phyloP scores from a whole-genome alignment of 176 grass and related monocot species.

The Avena sativa region DNA sequence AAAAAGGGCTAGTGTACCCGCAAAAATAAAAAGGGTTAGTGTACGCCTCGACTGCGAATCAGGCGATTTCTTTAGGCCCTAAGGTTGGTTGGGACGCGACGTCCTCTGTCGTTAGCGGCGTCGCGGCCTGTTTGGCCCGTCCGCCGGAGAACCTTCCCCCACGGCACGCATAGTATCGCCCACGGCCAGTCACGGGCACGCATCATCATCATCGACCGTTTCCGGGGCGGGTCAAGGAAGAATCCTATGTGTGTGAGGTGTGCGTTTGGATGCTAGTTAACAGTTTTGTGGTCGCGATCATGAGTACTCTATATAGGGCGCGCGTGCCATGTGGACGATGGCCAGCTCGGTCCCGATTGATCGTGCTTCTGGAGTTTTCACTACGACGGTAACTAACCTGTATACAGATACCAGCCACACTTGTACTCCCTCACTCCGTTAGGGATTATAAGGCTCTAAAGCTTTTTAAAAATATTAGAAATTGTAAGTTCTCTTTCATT shows the following conservation, averaged over 20 bases:
- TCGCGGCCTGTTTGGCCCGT: conserved; percentile 49
- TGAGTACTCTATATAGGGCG: conserved; percentile 26
- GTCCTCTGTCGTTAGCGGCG: conserved; percentile 46
- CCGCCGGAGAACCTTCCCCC: conserved; percentile 47
- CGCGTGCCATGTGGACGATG: not conserved
- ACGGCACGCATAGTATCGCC: conserved; percentile 22
- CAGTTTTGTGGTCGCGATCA: conserved; percentile 39
- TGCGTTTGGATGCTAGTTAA: conserved; percentile 39
- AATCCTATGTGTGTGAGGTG: conserved; percentile 47
- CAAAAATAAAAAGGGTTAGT: not conserved
- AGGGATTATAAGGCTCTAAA: too few species aligned
- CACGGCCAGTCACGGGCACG: conserved; percentile 41
- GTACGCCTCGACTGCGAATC: not conserved
- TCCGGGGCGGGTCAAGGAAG: not conserved
- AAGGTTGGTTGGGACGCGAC: conserved; percentile 40
- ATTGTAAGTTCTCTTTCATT: too few species aligned
- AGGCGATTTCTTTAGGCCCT: conserved; percentile 7
- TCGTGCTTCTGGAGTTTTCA: not conserved
- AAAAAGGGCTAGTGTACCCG: too few species aligned
- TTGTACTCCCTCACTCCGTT: too few species aligned
- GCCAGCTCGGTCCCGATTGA: not conserved
- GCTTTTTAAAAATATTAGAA: too few species aligned
- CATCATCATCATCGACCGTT: not conserved
- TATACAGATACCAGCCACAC: too few species aligned
- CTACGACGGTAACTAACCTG: not conserved